phyloP scores from a whole-genome alignment of 345 rosid species.

The Salix brachista region DNA sequence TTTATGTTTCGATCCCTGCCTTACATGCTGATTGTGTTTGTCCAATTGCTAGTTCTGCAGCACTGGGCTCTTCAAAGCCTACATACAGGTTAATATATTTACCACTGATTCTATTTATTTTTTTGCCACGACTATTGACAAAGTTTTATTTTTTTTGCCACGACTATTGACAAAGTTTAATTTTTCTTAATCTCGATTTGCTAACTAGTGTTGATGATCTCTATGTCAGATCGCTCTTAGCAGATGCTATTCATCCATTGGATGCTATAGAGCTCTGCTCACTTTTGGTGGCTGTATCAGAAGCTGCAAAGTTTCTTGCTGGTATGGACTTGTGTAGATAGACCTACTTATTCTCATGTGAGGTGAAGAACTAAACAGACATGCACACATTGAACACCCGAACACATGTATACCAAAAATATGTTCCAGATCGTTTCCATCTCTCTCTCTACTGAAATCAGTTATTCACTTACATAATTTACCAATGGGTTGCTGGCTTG shows the following conservation, averaged over 20 bases:
- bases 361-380: not conserved
- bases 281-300: slow-evolving; percentile 25
- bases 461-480: not conserved
- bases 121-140: not conserved
- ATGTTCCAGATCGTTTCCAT: not conserved
- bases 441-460: not conserved
- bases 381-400: too few relatives aligned
- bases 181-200: not conserved
- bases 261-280: slow-evolving; percentile 27
- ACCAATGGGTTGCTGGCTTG: not conserved
- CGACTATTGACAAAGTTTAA: not conserved
- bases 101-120: not conserved
- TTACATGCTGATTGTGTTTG: slow-evolving; percentile 7
- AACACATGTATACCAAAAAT: not conserved
- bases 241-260: slow-evolving; percentile 16
- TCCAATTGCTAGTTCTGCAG: slow-evolving; percentile 15
- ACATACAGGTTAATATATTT: slow-evolving; percentile 24
- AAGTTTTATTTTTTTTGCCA: not conserved
- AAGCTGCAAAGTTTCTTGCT: slow-evolving; percentile 26
- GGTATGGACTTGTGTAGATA: slow-evolving; percentile 16
- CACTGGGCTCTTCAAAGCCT: slow-evolving; percentile 21
- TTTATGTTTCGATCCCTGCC: slow-evolving; percentile 1
- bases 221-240: slow-evolving; percentile 19
- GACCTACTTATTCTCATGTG: not conserved
- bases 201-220: slow-evolving; percentile 1